Evolutionary conservation across 2,329 filamentous ascomycete genomes (phyloP), one percentile per base, ranked within the genome.

Genomic region (Ophiosphaerella herpotricha): DNA sequence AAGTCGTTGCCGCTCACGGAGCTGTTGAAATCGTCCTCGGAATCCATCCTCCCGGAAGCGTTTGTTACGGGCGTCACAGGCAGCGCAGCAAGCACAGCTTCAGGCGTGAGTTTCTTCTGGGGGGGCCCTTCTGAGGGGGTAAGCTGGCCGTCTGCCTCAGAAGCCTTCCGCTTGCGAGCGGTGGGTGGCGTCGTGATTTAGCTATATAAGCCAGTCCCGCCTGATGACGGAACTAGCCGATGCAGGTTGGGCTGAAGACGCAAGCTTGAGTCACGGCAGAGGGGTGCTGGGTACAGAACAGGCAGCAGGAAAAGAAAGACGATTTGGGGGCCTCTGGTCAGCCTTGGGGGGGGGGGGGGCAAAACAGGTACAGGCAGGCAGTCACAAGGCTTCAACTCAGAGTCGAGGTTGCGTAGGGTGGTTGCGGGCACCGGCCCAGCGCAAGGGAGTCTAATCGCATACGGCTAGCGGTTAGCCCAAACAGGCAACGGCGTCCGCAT

Each of bases 21-120:
- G 64, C 89, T 95, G 83, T 94, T 88, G 74, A 92, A 92, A 53
- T 97, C 93, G 68, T 97, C 91, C 65, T 97, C 93, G 7, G 92
- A 97, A 77, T 96, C 91, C 92, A 97, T 97, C 57, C 79, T 83
- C 73, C 70, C 76, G 32, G 77, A 65, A 53, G 66, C 60, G 55
- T 60, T 64, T 40, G 70, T 69, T 34, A 61, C 59, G 45, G 69
- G 71, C 24, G 68, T 74, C 40, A 63, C 67, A 45, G 66, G 70
- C 11, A 70, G 66, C 40, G 56, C 52, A 44, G 53, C 43, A 41
- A 50, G 34, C 18, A 49, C 34, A 23, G 55, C 42, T 39, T 65
- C 54, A 26, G 60, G 57, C 6, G 60, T 61, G 33, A 55, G 48
- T 46, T 64, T 62, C 56, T 71, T 74, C 52, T 67, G 69, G 29